A percentile compares a stretch with the other conserved stretches of the same genome.
Conservation (phyloP, 2,329 filamentous ascomycete species). For the Trichoderma harzianum region DNA sequence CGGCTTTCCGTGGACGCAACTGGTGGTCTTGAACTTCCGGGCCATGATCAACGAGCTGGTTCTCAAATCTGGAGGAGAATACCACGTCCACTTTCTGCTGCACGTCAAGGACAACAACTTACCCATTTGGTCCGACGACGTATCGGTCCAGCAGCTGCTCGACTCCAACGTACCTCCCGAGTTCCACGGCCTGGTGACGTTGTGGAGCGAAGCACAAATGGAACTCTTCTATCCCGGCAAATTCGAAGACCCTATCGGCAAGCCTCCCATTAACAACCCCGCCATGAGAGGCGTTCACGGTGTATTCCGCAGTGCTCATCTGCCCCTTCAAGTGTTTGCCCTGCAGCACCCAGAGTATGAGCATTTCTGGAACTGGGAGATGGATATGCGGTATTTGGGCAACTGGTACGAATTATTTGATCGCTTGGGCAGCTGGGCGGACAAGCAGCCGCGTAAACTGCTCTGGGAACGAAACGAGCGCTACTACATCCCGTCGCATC, state of each 20-base stretch:
- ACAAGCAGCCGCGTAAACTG: constrained; percentile 64
- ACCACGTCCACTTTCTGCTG: constrained; percentile 76
- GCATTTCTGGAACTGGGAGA: constrained; percentile 69
- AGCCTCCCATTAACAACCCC: constrained; percentile 51
- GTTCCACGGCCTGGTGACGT: constrained; percentile 74
- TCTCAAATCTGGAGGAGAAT: constrained; percentile 75
- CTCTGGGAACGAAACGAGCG: constrained; percentile 74
- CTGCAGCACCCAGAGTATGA: constrained; percentile 61
- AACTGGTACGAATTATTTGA: constrained; percentile 72
- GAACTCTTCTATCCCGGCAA: constrained; percentile 68
- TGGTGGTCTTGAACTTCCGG: constrained; percentile 76
- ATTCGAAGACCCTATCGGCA: constrained; percentile 65
- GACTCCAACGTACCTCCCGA: constrained; percentile 64
- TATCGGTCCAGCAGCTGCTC: constrained; percentile 68
- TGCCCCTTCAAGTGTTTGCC: constrained; percentile 63
- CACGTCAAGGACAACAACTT: constrained; percentile 78
- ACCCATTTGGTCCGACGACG: constrained; percentile 77
- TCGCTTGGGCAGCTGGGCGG: constrained; percentile 63
- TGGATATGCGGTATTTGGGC: constrained; percentile 63
- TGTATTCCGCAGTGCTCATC: constrained; percentile 64
- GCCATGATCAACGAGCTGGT: constrained; percentile 77
- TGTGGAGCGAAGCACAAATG: constrained; percentile 88
- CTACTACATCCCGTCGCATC: constrained; percentile 70
- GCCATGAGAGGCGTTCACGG: constrained; percentile 60
- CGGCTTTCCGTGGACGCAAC: constrained; percentile 73